A percentile compares a stretch with the other conserved stretches of the same genome.
Conservation (phyloP, 1,139 yeast genomes). For the Blastobotrys capitulatus region DNA sequence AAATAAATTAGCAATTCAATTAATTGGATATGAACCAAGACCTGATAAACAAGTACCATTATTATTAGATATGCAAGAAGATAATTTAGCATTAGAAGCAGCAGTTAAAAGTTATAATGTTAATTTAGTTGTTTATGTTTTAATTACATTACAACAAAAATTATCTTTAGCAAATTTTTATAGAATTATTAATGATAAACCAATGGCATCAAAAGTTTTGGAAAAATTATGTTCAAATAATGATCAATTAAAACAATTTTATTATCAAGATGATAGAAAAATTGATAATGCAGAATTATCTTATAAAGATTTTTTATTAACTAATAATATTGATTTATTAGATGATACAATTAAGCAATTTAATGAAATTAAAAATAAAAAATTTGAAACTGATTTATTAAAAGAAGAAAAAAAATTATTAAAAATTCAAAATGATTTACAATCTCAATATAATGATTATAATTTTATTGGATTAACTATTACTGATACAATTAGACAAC, state of each 20-base stretch:
- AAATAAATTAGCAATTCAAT: constrained; percentile 53
- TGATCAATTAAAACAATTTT: constrained; percentile 44
- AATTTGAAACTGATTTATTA: constrained; percentile 32
- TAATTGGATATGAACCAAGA: constrained; percentile 65
- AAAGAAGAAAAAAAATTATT: constrained; percentile 49
- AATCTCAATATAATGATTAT: constrained; percentile 45
- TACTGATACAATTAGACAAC: constrained; percentile 47
- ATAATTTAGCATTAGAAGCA: constrained; percentile 62
- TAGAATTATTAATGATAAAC: constrained; percentile 45
- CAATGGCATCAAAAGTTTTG: constrained; percentile 41
- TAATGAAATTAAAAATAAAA: constrained; percentile 26
- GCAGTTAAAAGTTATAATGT: constrained; percentile 63
- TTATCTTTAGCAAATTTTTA: constrained; percentile 51
- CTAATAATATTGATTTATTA: constrained; percentile 20
- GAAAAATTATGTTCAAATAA: constrained; percentile 37
- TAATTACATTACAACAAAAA: constrained; percentile 47
- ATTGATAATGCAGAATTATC: constrained; percentile 42
- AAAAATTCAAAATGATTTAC: constrained; percentile 48
- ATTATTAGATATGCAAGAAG: constrained; percentile 65
- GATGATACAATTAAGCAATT: constrained; percentile 26
- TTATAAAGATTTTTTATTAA: constrained; percentile 28
- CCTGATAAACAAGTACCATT: constrained; percentile 58
- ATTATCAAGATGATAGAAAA: constrained; percentile 54
- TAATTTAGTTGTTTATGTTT: constrained; percentile 57
- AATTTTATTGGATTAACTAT: constrained; percentile 54